These are phyloP conservation scores for Rhinocladiella mackenziei DNA, from an alignment of 2,329 filamentous ascomycete species.

Conservation along the genomic window DNA sequence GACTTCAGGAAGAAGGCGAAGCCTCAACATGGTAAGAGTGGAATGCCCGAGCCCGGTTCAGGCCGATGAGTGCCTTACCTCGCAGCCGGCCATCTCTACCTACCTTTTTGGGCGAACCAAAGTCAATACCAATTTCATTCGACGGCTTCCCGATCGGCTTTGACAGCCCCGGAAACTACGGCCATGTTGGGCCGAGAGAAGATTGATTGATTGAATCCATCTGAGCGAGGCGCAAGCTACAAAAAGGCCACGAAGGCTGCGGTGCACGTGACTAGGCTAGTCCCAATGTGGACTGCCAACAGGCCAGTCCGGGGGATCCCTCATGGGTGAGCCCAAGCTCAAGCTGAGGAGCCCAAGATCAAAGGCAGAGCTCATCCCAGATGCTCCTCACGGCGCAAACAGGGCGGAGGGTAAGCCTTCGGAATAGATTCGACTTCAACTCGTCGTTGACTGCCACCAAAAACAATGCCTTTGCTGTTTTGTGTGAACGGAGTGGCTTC, in stretches of 20 bases:
- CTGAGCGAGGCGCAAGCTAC: too few species aligned
- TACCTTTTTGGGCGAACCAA: slow-evolving; percentile 49
- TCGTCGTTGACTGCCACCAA: slow-evolving; percentile 84
- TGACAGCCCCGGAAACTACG: slow-evolving; percentile 51
- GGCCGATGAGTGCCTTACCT: slow-evolving; percentile 55
- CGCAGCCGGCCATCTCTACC: slow-evolving; percentile 61
- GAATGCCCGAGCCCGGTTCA: slow-evolving; percentile 49
- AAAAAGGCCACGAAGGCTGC: too few species aligned
- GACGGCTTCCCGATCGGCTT: slow-evolving; percentile 68
- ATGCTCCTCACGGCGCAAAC: slow-evolving; percentile 47
- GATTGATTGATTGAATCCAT: too few species aligned
- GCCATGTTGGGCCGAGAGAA: too few species aligned
- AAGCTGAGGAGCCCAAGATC: slow-evolving; percentile 69
- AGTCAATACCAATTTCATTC: slow-evolving; percentile 54
- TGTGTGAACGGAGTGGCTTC: slow-evolving; percentile 31
- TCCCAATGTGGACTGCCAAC: too few species aligned
- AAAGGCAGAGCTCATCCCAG: slow-evolving; percentile 58
- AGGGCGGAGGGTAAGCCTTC: slow-evolving; percentile 67
- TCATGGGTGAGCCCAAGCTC: slow-evolving; percentile 63
- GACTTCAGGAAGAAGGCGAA: slow-evolving; percentile 81
- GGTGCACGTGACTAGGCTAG: too few species aligned
- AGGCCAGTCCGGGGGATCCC: slow-evolving; percentile 58
- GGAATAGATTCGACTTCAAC: slow-evolving; percentile 94
- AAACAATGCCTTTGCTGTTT: slow-evolving; percentile 44
- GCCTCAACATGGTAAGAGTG: slow-evolving; percentile 44